These are phyloP conservation scores for Buxus sempervirens DNA, from an alignment of 164 flowering plant genomes.

Conservation along the genomic window DNA sequence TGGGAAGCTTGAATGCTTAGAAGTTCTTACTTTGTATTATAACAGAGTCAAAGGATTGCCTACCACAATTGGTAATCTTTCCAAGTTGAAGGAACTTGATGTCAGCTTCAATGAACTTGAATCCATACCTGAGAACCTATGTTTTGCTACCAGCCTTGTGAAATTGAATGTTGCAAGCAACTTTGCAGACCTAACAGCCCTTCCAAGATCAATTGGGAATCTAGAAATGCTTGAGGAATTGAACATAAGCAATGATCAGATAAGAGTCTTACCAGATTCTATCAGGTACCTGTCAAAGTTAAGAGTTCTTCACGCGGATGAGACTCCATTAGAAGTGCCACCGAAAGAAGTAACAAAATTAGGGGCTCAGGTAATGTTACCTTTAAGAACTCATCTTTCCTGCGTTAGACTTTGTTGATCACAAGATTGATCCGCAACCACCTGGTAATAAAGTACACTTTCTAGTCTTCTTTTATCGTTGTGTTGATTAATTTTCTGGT, in stretches of 20 bases:
- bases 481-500: background rate
- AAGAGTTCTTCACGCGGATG: slow-evolving; percentile 54
- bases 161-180: slow-evolving; percentile 58
- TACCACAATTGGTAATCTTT: slow-evolving; percentile 58
- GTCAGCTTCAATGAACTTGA: slow-evolving; percentile 71
- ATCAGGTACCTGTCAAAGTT: slow-evolving; percentile 55
- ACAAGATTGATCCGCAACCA: background rate
- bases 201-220: slow-evolving; percentile 67
- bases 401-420: background rate
- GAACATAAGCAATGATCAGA: slow-evolving; percentile 65
- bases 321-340: slow-evolving; percentile 72
- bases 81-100: slow-evolving; percentile 56
- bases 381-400: background rate
- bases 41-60: slow-evolving; percentile 58
- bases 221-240: slow-evolving; percentile 69
- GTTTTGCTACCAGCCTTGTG: slow-evolving; percentile 48
- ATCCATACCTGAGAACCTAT: slow-evolving; percentile 53
- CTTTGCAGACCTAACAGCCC: slow-evolving; percentile 57
- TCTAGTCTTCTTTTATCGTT: background rate
- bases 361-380: slow-evolving; percentile 62
- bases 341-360: slow-evolving; percentile 45
- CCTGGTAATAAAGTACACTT: background rate
- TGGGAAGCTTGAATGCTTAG: slow-evolving; percentile 58
- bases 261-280: slow-evolving; percentile 58
- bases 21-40: slow-evolving; percentile 55